Evolutionary conservation across 1,284 basidiomycete species (phyloP), one percentile per base, ranked within the genome.

Genomic region (Chiua sp.): DNA sequence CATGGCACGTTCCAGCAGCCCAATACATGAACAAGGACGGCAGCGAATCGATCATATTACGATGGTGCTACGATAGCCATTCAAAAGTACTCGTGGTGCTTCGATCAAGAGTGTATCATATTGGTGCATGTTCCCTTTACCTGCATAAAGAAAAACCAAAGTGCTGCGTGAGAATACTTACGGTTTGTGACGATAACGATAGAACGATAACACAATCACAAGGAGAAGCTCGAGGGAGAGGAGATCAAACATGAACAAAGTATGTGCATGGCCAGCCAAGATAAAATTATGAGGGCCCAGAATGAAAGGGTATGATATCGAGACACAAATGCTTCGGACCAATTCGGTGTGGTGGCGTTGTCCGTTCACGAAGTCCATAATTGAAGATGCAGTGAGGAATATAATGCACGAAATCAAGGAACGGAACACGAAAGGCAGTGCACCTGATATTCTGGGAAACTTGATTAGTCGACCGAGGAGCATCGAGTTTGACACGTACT

Each of bases 261-360:
- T 61, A 64, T 62, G 59, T 63, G 65, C 61, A 62, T 65, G 80
- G 78, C 82, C 74, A 70, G 68, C 70, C 73, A 70, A 64, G 52
- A 63, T 61, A 63, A 67, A 61, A 48, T 44, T 46, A 62, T 60
- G 59, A 59, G 60, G 56, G 61, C 63, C 61, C 63, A 61, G 60
- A 39, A 56, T n/a, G 42, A 59, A 49, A 59, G 61, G 42, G 48
- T 71, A 76, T 73, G 73, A 76, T 56, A 59, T 32, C 30, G 68
- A 37, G 68, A 72, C 63, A 64, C 66, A 57, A 33, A 53, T 65
- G 61, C 59, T 60, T 63, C 55, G 56, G 61, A 62, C 63, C 55
- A 57, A 49, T 55, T 56, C 51, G 53, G 42, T 52, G 15, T 57
- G 47, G 37, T 53, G 56, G 42, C 30, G 28, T 46, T 48, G 69